Base-by-base conservation (phyloP, 1,284 basidiomycete genomes). In the Tylopilus sp. region DNA sequence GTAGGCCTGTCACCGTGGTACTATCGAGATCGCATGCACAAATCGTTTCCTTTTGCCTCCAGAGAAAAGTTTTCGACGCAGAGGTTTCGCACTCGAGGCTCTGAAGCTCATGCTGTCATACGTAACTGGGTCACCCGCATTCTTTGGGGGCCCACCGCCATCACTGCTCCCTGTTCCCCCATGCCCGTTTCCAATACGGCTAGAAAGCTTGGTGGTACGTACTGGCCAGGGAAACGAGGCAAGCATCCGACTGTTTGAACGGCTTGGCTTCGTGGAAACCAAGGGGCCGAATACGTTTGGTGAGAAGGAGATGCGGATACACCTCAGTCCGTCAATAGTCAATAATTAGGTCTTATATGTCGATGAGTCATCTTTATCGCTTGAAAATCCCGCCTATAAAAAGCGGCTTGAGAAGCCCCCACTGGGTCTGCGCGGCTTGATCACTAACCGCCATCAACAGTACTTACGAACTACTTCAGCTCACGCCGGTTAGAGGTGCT, bases 81-180 rank as follows among this genome's bases (percentile, higher is more conserved):
- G 76, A 59, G 89, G 92, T 4, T 67, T 82, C 35, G 89, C 88
- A 0, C 52, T 70, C 1, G 79, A 86, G 57, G 82, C 88, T 0
- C 68, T 92, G 36, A 73, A 74, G 40, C 72, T 90, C 4, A 75
- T 90, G 71, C 68, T 89, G 46, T 71, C 74, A 23, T 89, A 85
- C 57, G 78, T 76, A 8, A 84, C 82, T 0, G 72, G 37, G 4
- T 53, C 55, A n/a, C 41, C 53, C 6, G 26, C 39, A 2, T 34
- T 38, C 16, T 56, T 58, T 40, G 53, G 54, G 13, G 40, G 39
- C 45, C 52, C 39, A 18, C 37, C 50, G 7, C 8, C 31, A 6
- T 34, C 43, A 18, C n/a, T 2, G 10, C 21, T 46, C 42, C 56
- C 28, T 23, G 52, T 30, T 2, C 55, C 41, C 41, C 70, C 62